These are phyloP conservation scores for Narthecium ossifragum DNA, from an alignment of 106 monocot species.

Conservation along the genomic window DNA sequence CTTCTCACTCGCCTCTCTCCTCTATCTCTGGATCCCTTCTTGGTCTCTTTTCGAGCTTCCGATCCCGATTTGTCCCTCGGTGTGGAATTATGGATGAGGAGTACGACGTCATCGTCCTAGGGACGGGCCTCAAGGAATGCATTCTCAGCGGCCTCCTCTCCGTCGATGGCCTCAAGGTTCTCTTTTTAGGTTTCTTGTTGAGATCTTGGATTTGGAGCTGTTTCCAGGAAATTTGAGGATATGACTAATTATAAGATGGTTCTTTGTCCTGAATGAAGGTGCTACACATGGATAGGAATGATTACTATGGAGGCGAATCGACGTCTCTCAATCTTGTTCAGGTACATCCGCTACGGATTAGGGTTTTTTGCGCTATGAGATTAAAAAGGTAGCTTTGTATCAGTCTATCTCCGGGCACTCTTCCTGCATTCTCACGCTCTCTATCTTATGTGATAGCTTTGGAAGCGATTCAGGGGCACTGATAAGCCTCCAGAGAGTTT, in stretches of 20 bases:
- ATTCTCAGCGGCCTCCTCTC: slow-evolving; percentile 78
- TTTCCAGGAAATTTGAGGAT: too few species aligned
- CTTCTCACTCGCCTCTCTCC: background rate
- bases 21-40: background rate
- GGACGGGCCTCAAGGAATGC: slow-evolving; percentile 71
- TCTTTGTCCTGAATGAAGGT: background rate
- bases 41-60: background rate
- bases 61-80: slow-evolving; percentile 1
- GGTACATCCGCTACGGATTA: background rate
- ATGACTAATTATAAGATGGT: too few species aligned
- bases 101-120: slow-evolving; percentile 66
- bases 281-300: background rate
- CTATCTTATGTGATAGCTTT: slow-evolving; percentile 66
- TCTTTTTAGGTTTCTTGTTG: background rate
- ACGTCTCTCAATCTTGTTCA: background rate
- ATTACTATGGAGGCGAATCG: slow-evolving; percentile 3
- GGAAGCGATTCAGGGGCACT: slow-evolving; percentile 77
- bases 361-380: background rate
- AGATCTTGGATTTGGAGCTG: background rate
- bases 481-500: slow-evolving; percentile 12
- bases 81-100: slow-evolving; percentile 45
- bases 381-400: background rate
- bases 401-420: background rate
- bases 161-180: slow-evolving; percentile 65
- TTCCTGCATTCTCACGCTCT: too few species aligned